Base-by-base conservation (phyloP, 495 filamentous ascomycete species). In the Xylaria bambusicola region DNA sequence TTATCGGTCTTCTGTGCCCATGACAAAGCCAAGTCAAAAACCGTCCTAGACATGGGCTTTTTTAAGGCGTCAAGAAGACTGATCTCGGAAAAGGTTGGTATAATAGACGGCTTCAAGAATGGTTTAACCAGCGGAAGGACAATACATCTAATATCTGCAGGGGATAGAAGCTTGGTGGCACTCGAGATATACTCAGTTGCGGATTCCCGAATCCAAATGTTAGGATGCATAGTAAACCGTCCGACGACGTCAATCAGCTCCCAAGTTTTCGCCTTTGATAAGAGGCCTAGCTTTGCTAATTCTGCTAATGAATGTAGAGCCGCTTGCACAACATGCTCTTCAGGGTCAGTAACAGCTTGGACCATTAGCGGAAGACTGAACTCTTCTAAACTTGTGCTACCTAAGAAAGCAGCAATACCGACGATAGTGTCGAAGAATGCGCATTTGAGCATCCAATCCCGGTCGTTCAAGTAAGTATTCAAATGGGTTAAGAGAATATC, bases 341-440 rank as follows among this genome's bases (percentile, higher is more conserved):
- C 95, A 0, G 91, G 86, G 62, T 99, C 95, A 0, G 93, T 93
- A 63, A 98, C 80, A n/a, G 94, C 92, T 73, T 96, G 95, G 9
- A 97, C 81, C 92, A 99, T 97, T 12, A 99, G 75, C 1, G 95
- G 95, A 38, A 99, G 80, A 47, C 98, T 96, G 66, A 96, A 99
- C 59, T 96, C 93, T 72, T 99, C 95, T 52, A 98, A 73, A 56
- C 88, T 93, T 13, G 84, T 87, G 48, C 87, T 89, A 6, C 95
- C 95, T 38, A 98, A 80, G 61, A 96, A 97, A 0, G 90, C 85
- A 13, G 92, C 90, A 54, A 99, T 94, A 9, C 93, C 93, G 18
- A 97, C 89, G 18, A 98, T 93, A 0, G 93, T 90, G 61, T 96
- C 91, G 62, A 99, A 96, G 69, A 98, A 98, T 18, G 95, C 92